Evolutionary conservation across 2,329 filamentous ascomycete genomes (phyloP).

Genomic region (Knoxdaviesia proteae): DNA sequence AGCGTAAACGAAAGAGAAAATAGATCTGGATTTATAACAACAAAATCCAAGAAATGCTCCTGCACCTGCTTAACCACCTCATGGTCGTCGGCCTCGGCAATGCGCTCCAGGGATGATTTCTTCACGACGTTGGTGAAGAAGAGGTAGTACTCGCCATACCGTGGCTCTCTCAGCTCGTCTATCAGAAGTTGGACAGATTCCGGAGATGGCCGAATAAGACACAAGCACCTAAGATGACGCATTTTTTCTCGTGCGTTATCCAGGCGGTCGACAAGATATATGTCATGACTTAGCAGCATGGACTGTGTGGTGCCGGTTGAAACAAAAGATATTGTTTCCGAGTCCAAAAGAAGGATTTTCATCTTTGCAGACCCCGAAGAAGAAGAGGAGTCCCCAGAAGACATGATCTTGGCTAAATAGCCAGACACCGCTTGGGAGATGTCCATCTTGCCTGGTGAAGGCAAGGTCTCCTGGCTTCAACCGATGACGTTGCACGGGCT

Average conservation of each 20-base stretch:
- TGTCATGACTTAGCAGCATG: conserved; percentile 80
- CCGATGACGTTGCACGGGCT: too few relatives aligned
- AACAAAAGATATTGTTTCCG: conserved; percentile 81
- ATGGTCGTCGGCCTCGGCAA: conserved; percentile 92
- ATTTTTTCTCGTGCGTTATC: conserved; percentile 93
- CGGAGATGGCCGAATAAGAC: conserved; percentile 77
- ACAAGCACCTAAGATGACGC: conserved; percentile 85
- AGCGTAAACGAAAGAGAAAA: conserved; percentile 60
- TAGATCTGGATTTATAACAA: conserved; percentile 85
- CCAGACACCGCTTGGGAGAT: conserved; percentile 79
- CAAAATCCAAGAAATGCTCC: conserved; percentile 91
- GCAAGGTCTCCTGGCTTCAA: too few relatives aligned
- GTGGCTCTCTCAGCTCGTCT: conserved; percentile 86
- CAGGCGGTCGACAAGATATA: conserved; percentile 91
- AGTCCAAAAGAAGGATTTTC: conserved; percentile 91
- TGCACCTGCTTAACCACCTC: conserved; percentile 89
- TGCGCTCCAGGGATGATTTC: conserved; percentile 80
- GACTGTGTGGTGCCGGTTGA: conserved; percentile 95
- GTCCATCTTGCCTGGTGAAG: conserved; percentile 45
- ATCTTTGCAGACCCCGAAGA: conserved; percentile 66
- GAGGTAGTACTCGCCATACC: conserved; percentile 91
- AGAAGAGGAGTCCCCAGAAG: conserved; percentile 27
- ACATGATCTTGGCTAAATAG: conserved; percentile 86
- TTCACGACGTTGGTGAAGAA: conserved; percentile 97
- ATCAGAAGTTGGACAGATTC: conserved; percentile 87